Conservation (phyloP, 768 basidiomycete genomes). For the Gymnopilus junonius region DNA sequence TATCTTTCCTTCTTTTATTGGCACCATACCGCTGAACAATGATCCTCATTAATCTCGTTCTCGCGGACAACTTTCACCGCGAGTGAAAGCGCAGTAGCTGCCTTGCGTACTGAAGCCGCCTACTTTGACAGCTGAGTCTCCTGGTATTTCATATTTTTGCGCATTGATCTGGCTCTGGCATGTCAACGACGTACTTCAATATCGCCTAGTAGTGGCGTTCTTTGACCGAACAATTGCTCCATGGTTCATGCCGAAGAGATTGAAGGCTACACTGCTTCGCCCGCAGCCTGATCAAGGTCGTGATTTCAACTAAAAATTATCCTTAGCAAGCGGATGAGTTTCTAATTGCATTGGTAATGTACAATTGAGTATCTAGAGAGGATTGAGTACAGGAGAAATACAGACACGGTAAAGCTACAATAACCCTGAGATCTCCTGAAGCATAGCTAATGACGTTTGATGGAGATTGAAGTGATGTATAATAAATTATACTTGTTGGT, state of each 20-base stretch:
- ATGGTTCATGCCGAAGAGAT: neutral
- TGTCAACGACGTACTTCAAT: too few species aligned
- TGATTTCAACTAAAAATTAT: neutral
- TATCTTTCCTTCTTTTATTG: neutral
- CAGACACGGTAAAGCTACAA: neutral
- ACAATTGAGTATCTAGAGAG: neutral
- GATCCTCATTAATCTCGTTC: neutral
- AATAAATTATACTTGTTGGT: neutral
- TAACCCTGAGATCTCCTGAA: neutral
- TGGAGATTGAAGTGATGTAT: neutral
- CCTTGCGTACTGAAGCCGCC: neutral
- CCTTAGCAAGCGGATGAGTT: neutral
- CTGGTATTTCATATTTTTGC: neutral
- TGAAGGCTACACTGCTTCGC: neutral
- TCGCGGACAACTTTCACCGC: neutral
- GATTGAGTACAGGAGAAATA: neutral
- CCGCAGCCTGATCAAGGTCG: neutral
- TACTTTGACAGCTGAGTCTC: neutral
- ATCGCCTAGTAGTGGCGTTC: neutral
- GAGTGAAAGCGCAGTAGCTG: constrained; percentile 1
- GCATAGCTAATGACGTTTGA: neutral
- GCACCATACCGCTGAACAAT: neutral
- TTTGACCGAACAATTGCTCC: neutral
- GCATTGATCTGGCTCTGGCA: neutral
- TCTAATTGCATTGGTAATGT: neutral